Percentiles rank a stretch among this genome's conserved stretches.
phyloP scores from a whole-genome alignment of 108 stramenopile species.

The Fragilaria radians region DNA sequence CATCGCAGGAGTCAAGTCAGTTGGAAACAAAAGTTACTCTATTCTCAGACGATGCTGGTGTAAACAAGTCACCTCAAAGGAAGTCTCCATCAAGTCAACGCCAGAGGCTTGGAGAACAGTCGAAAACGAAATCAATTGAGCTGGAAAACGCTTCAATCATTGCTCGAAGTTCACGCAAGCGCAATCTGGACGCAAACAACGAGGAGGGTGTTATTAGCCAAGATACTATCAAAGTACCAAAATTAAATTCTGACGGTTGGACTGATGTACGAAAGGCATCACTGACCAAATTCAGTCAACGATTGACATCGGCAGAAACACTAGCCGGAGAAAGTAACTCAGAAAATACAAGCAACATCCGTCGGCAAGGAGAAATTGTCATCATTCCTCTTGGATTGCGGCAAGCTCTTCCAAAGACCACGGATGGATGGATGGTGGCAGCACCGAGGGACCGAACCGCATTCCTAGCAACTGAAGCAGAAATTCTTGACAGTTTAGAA shows the following conservation, averaged over 20 bases:
- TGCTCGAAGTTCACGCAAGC: background rate
- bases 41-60: background rate
- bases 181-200: background rate
- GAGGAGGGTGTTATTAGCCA: background rate
- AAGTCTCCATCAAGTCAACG: background rate
- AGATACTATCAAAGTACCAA: background rate
- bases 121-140: background rate
- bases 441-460: slow-evolving; percentile 8
- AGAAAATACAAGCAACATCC: background rate
- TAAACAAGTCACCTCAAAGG: background rate
- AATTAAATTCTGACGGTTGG: background rate
- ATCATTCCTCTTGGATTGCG: background rate
- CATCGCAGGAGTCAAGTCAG: background rate
- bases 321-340: background rate
- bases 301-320: background rate
- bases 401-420: background rate
- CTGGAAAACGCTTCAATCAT: background rate
- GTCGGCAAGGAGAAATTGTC: background rate
- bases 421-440: slow-evolving; percentile 12
- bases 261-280: background rate
- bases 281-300: no score
- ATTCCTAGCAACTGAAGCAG: background rate
- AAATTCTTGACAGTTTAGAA: background rate
- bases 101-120: background rate
- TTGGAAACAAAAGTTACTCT: no score